Percentiles rank a stretch among this genome's conserved stretches.
Evolutionary conservation across 2,329 filamentous ascomycete species (phyloP).

Genomic region (Trichoderma sp.): DNA sequence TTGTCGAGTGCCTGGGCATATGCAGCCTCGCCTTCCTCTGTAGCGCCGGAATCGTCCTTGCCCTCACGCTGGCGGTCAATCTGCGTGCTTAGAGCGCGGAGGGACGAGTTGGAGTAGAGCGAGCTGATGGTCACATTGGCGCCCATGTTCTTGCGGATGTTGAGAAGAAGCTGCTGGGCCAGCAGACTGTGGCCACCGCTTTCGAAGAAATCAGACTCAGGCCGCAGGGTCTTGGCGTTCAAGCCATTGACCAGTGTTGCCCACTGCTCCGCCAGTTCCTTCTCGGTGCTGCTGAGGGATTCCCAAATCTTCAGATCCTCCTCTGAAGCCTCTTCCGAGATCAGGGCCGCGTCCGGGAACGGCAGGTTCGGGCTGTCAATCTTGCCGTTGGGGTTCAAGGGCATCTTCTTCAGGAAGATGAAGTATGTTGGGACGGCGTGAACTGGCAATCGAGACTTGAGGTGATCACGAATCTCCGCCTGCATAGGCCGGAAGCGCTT

Average conservation of each 20-base stretch:
- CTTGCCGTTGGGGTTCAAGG: constrained; percentile 70
- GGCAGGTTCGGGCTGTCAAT: constrained; percentile 77
- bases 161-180: constrained; percentile 74
- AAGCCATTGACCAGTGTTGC: constrained; percentile 67
- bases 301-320: constrained; percentile 57
- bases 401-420: constrained; percentile 55
- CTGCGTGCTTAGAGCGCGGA: constrained; percentile 38
- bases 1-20: constrained; percentile 58
- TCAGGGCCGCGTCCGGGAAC: constrained; percentile 74
- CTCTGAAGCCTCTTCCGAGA: constrained; percentile 47
- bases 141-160: constrained; percentile 41
- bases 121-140: constrained; percentile 40
- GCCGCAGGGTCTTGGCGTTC: constrained; percentile 64
- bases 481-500: constrained; percentile 53
- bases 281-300: constrained; percentile 39
- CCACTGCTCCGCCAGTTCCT: constrained; percentile 63
- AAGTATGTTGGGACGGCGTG: constrained; percentile 43
- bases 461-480: constrained; percentile 61
- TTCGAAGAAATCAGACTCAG: constrained; percentile 45
- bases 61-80: constrained; percentile 38
- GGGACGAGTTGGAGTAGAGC: constrained; percentile 39
- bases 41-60: constrained; percentile 30
- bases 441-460: constrained; percentile 61
- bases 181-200: constrained; percentile 51
- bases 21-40: constrained; percentile 52